A percentile compares a stretch with the other conserved stretches of the same genome.
Conservation (phyloP, 2,329 filamentous ascomycete genomes). For the Akanthomyces lecanii region DNA sequence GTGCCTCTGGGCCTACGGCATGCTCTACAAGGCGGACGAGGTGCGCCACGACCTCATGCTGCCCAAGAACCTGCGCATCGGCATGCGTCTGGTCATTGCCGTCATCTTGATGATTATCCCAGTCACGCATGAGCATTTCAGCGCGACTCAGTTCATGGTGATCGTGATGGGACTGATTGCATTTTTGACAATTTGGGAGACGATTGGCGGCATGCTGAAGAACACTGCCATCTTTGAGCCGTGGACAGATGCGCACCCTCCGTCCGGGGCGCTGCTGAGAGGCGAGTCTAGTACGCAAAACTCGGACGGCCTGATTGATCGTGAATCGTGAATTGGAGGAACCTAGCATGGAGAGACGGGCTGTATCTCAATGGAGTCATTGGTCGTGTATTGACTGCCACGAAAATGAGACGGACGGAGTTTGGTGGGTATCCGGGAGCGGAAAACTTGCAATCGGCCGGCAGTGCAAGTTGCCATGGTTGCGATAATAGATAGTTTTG, state of each 20-base stretch:
- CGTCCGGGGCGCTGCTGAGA: conserved; percentile 17
- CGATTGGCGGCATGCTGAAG: conserved; percentile 32
- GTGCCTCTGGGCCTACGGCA: conserved; percentile 39
- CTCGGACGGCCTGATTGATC: conserved; percentile 18
- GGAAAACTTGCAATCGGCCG: not conserved
- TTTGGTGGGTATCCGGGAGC: not conserved
- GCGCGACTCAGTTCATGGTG: conserved; percentile 34
- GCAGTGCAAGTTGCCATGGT: not conserved
- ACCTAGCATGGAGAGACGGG: not conserved
- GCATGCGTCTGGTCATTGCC: conserved; percentile 31
- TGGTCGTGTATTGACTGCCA: not conserved
- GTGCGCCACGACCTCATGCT: conserved; percentile 30
- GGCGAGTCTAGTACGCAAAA: conserved; percentile 18
- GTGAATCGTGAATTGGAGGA: not conserved
- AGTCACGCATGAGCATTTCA: conserved; percentile 30
- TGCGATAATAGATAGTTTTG: not conserved
- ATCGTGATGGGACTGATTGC: conserved; percentile 41
- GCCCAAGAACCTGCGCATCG: conserved; percentile 32
- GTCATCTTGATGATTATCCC: conserved; percentile 34
- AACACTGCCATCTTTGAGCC: conserved; percentile 31
- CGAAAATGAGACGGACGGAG: not conserved
- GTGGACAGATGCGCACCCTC: conserved; percentile 29
- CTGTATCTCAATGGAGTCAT: too few species aligned
- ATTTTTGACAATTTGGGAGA: conserved; percentile 42
- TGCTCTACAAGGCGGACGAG: conserved; percentile 38